Percentiles rank a stretch among this genome's conserved stretches.
phyloP scores from a whole-genome alignment of 2,329 filamentous ascomycete genomes.

The Microdochium nivale region DNA sequence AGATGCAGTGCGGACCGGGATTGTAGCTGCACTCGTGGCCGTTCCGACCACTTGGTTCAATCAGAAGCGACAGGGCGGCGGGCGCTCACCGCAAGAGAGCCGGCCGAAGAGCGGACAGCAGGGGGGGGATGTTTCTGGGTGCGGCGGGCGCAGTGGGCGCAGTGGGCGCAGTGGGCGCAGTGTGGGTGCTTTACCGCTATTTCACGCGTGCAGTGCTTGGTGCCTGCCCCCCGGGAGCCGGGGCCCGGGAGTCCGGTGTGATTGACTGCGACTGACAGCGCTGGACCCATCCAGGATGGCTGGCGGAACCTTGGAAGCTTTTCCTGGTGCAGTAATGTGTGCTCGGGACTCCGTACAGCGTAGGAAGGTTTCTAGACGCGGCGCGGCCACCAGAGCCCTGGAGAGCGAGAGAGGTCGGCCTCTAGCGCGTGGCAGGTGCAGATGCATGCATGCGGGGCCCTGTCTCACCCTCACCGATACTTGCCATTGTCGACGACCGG shows the following conservation, averaged over 20 bases:
- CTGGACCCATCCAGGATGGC: background rate
- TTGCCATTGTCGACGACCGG: conserved; percentile 12
- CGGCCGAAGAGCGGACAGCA: background rate
- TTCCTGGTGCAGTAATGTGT: too few relatives aligned
- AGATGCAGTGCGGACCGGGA: background rate
- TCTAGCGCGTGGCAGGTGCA: background rate
- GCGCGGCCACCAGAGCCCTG: too few relatives aligned
- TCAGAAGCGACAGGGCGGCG: background rate
- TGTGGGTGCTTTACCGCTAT: background rate
- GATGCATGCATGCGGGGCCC: background rate
- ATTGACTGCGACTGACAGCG: background rate
- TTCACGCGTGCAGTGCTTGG: background rate
- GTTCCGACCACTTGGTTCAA: background rate
- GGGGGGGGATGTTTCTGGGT: background rate
- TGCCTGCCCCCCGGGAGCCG: too few relatives aligned
- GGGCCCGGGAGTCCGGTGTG: too few relatives aligned
- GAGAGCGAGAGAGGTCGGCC: too few relatives aligned
- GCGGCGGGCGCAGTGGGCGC: too few relatives aligned
- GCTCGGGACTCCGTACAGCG: too few relatives aligned
- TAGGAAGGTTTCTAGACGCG: too few relatives aligned
- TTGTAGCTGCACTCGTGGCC: background rate
- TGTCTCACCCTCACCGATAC: conserved; percentile 27
- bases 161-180: background rate
- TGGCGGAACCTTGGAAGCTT: too few relatives aligned
- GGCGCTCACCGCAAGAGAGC: background rate